Percentiles rank a stretch among this genome's conserved stretches.
phyloP scores from a whole-genome alignment of 2,329 filamentous ascomycete species.

The Calonectria hongkongensis region DNA sequence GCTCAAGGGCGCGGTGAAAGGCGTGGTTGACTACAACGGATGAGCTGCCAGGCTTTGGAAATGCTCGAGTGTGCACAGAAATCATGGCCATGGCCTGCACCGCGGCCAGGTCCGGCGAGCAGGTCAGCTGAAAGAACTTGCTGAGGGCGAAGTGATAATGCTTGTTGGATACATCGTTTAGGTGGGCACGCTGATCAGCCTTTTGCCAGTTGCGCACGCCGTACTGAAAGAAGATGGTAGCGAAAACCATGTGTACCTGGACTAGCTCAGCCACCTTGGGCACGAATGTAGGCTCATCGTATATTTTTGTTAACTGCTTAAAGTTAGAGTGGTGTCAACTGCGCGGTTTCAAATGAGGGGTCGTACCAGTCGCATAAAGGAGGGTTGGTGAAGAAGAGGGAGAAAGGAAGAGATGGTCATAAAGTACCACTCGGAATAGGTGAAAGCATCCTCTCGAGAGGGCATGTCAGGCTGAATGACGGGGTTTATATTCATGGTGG shows the following conservation, averaged over 20 bases:
- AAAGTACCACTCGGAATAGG: slow-evolving; percentile 85
- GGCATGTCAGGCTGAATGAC: slow-evolving; percentile 77
- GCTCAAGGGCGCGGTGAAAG: slow-evolving; percentile 81
- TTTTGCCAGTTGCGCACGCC: slow-evolving; percentile 80
- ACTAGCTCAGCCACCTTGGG: slow-evolving; percentile 80
- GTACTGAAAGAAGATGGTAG: slow-evolving; percentile 85
- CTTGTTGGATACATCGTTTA: slow-evolving; percentile 81
- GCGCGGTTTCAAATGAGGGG: not conserved
- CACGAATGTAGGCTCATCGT: slow-evolving; percentile 80
- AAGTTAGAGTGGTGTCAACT: slow-evolving; percentile 12
- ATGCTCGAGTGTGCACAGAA: slow-evolving; percentile 82
- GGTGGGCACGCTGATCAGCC: slow-evolving; percentile 69
- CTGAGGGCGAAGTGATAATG: slow-evolving; percentile 86
- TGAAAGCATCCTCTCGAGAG: slow-evolving; percentile 77
- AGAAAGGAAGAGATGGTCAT: slow-evolving; percentile 82
- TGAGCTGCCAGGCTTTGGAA: slow-evolving; percentile 86
- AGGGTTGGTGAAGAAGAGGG: slow-evolving; percentile 85
- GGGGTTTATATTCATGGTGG: slow-evolving; percentile 77
- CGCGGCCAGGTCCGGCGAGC: slow-evolving; percentile 77
- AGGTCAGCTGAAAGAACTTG: slow-evolving; percentile 79
- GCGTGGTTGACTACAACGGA: slow-evolving; percentile 80
- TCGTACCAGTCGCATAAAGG: slow-evolving; percentile 80
- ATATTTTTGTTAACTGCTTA: slow-evolving; percentile 76
- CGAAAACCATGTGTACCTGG: slow-evolving; percentile 86
- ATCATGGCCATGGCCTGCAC: slow-evolving; percentile 85